Conservation (phyloP, 1,139 yeast species). For the Zygosaccharomyces pseudobailii region DNA sequence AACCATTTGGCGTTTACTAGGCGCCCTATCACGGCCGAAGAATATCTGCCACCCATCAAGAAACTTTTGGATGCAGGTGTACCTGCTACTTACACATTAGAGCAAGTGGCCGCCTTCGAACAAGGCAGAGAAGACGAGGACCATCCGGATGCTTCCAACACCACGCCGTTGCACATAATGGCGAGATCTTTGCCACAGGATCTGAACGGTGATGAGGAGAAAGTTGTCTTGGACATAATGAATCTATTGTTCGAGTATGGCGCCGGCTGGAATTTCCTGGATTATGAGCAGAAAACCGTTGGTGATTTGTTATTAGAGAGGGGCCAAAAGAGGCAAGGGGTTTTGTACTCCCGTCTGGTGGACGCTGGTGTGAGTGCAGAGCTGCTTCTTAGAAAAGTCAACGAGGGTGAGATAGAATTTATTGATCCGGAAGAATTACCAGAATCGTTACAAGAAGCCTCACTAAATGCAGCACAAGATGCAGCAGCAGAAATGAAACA, state of each 20-base stretch:
- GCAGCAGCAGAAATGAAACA: conserved; percentile 21
- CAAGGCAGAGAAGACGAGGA: conserved; percentile 36
- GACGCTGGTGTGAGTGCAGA: conserved; percentile 93
- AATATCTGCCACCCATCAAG: conserved; percentile 43
- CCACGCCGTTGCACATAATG: conserved; percentile 76
- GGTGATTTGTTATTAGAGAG: conserved; percentile 63
- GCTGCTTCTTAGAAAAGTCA: conserved; percentile 65
- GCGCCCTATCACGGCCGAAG: conserved; percentile 49
- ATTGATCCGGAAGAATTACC: conserved; percentile 32
- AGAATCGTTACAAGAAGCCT: conserved; percentile 17
- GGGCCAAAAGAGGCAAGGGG: conserved; percentile 38
- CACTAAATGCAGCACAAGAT: conserved; percentile 15
- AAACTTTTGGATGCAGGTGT: conserved; percentile 55
- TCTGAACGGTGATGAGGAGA: conserved; percentile 41
- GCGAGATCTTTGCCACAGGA: conserved; percentile 44
- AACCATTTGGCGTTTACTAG: conserved; percentile 53
- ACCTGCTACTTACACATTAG: conserved; percentile 78
- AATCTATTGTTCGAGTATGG: conserved; percentile 72
- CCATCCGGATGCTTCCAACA: conserved; percentile 47
- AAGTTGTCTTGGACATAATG: conserved; percentile 51
- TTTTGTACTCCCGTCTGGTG: conserved; percentile 51
- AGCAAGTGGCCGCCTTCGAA: conserved; percentile 61
- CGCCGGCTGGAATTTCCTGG: conserved; percentile 83
- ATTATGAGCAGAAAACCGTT: conserved; percentile 64
- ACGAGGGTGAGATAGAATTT: conserved; percentile 53